These are phyloP conservation scores for Wolfiporia cocos DNA, from an alignment of 1,284 basidiomycete species.

Conservation along the genomic window DNA sequence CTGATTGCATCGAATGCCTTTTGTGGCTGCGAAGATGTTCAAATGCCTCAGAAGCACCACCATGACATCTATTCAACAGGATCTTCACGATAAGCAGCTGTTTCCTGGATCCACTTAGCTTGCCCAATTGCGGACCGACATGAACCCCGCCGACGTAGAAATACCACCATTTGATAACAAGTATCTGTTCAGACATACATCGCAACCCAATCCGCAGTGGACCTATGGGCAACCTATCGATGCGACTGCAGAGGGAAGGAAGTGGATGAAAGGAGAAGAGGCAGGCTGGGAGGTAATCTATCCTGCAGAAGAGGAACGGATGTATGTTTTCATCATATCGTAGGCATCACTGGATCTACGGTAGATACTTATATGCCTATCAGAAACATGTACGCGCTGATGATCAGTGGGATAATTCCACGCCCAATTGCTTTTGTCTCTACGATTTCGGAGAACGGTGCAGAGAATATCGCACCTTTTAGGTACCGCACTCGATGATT, in stretches of 20 bases:
- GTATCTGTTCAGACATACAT: background rate
- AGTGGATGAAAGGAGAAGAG: background rate
- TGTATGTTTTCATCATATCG: background rate
- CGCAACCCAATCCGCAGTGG: background rate
- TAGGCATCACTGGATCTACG: background rate
- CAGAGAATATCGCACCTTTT: conserved; percentile 63
- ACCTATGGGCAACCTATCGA: background rate
- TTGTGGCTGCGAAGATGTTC: no score
- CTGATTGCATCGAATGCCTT: no score
- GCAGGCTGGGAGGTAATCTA: background rate
- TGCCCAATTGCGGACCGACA: no score
- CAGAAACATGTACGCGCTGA: conserved; percentile 30
- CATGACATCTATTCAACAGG: no score
- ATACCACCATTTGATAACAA: no score
- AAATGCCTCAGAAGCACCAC: no score
- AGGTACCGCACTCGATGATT: conserved; percentile 16
- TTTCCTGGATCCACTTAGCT: no score
- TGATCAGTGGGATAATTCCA: conserved; percentile 66
- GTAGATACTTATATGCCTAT: background rate
- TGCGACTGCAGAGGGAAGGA: background rate
- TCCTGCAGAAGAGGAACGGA: background rate
- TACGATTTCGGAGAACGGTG: conserved; percentile 47
- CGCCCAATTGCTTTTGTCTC: conserved; percentile 75
- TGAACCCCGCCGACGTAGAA: no score
- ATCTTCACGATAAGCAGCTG: no score